These are phyloP conservation scores for Aspergillus conjunctus DNA, from an alignment of 495 filamentous ascomycete genomes.

Conservation along the genomic window DNA sequence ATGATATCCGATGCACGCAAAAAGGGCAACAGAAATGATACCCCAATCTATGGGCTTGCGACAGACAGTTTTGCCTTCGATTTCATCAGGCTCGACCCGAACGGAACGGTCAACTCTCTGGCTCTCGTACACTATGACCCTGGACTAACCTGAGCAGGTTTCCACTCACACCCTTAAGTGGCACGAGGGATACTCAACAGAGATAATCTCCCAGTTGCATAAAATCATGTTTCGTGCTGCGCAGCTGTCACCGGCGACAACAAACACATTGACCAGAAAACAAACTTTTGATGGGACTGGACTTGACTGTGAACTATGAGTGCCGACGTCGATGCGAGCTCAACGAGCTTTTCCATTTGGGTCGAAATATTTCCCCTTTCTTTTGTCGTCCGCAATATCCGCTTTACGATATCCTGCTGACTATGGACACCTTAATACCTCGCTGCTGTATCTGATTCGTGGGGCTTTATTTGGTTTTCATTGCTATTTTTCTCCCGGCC, in stretches of 20 bases:
- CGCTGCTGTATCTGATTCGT: no score
- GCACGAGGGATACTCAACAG: background rate
- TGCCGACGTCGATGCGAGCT: no score
- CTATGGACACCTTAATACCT: no score
- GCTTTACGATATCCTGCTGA: no score
- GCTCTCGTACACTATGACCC: background rate
- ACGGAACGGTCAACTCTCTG: background rate
- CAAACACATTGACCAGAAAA: background rate
- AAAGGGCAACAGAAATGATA: background rate
- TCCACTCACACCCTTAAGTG: background rate
- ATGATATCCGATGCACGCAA: conserved; percentile 1
- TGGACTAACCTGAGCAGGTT: background rate
- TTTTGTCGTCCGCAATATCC: no score
- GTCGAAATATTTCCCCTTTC: no score
- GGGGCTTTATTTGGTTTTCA: no score
- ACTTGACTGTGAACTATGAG: background rate
- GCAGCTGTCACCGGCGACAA: background rate
- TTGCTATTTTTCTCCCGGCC: no score
- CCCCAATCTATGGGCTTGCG: background rate
- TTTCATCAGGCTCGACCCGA: background rate
- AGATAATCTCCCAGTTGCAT: background rate
- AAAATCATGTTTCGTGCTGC: background rate
- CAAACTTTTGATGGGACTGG: background rate
- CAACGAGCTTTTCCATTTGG: no score
- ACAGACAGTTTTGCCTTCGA: background rate